Evolutionary conservation across 1,139 yeast genomes (phyloP).

Genomic region (Hansenula sp.): DNA sequence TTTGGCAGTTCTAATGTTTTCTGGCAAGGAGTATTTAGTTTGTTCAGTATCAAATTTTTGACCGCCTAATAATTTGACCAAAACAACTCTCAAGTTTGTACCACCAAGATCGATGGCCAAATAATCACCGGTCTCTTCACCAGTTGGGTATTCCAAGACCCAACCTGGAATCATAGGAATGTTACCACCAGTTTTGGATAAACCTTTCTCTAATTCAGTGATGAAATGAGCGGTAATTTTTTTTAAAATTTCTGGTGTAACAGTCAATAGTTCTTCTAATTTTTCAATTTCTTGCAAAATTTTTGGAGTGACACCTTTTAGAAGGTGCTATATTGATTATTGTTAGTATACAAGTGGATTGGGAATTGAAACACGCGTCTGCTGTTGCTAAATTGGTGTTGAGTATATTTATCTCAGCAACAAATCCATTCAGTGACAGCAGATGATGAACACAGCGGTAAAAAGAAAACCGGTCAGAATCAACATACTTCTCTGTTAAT

Average conservation of each 20-base stretch:
- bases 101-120: conserved; percentile 96
- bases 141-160: conserved; percentile 93
- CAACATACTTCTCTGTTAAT: conserved; percentile 15
- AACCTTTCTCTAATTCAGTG: conserved; percentile 73
- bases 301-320: conserved; percentile 68
- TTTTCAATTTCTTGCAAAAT: conserved; percentile 55
- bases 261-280: conserved; percentile 63
- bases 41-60: conserved; percentile 79
- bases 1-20: conserved; percentile 67
- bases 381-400: too few relatives aligned
- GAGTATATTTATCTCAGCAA: neutral
- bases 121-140: conserved; percentile 83
- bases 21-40: conserved; percentile 77
- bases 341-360: too few relatives aligned
- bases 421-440: neutral
- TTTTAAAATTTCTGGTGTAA: conserved; percentile 55
- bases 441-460: too few relatives aligned
- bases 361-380: too few relatives aligned
- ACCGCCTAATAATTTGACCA: conserved; percentile 76
- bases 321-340: conserved; percentile 43
- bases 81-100: conserved; percentile 86
- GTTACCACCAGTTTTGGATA: conserved; percentile 71
- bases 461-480: neutral
- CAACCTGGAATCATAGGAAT: conserved; percentile 97
- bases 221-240: conserved; percentile 67